A percentile compares a stretch with the other conserved stretches of the same genome.
phyloP scores from a whole-genome alignment of 2,329 filamentous ascomycete species.

The Claviceps capensis region DNA sequence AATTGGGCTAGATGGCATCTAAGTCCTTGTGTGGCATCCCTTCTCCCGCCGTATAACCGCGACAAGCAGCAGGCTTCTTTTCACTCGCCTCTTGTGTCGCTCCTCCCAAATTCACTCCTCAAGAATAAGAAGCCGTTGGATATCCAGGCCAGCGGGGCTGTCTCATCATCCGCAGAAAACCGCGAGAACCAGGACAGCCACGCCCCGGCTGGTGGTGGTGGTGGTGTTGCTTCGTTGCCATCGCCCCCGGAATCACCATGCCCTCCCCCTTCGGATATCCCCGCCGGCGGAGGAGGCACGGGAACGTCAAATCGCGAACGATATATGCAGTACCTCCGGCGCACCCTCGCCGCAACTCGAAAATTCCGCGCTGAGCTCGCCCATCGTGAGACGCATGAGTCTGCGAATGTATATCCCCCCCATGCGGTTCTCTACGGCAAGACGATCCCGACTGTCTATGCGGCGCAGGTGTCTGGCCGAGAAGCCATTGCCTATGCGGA shows the following conservation, averaged over 20 bases:
- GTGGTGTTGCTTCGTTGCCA: constrained; percentile 8
- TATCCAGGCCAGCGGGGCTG: not conserved
- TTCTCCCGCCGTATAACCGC: constrained; percentile 43
- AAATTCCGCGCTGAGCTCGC: constrained; percentile 64
- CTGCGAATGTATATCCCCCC: constrained; percentile 66
- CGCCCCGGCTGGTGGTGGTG: no score
- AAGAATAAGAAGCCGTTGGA: constrained; percentile 3
- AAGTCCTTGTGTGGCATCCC: constrained; percentile 61
- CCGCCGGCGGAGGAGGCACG: constrained; percentile 1
- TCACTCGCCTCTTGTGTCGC: constrained; percentile 31
- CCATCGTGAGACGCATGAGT: constrained; percentile 44
- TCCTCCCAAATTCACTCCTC: constrained; percentile 29
- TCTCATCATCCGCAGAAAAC: constrained; percentile 6
- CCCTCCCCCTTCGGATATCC: not conserved
- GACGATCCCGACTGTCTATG: constrained; percentile 71
- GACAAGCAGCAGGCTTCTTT: constrained; percentile 14
- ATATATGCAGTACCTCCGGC: constrained; percentile 52
- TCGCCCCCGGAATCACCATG: constrained; percentile 11
- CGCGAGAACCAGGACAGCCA: not conserved
- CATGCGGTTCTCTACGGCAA: constrained; percentile 77
- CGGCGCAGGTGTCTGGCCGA: constrained; percentile 56
- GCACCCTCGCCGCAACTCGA: constrained; percentile 58
- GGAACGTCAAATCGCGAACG: constrained; percentile 14
- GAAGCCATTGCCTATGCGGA: constrained; percentile 66
- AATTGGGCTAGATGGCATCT: constrained; percentile 68